phyloP scores from a whole-genome alignment of 2,329 filamentous ascomycete species.

The Hypoxylon sp. region DNA sequence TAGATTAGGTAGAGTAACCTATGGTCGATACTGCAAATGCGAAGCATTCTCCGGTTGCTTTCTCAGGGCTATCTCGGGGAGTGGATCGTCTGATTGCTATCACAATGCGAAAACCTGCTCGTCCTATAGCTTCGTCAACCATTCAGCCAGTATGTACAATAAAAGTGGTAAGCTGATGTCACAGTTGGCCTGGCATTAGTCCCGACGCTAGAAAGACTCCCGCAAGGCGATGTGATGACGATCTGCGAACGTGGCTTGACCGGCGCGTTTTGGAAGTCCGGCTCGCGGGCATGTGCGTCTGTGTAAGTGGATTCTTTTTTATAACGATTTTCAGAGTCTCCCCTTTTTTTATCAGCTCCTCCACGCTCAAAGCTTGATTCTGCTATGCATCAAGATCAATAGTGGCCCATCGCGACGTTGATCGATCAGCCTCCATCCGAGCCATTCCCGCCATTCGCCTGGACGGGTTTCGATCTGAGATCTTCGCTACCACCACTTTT shows the following conservation, averaged over 20 bases:
- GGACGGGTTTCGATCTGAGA: constrained; percentile 19
- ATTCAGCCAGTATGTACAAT: no score
- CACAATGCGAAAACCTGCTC: constrained; percentile 10
- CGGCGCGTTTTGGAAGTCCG: constrained; percentile 38
- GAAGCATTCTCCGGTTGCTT: neutral
- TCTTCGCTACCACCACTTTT: constrained; percentile 19
- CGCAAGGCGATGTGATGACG: constrained; percentile 31
- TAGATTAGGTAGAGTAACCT: neutral
- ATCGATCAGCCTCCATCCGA: constrained; percentile 25
- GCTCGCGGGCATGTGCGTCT: constrained; percentile 24
- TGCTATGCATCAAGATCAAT: constrained; percentile 34
- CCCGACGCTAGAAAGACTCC: constrained; percentile 20
- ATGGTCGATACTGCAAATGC: neutral
- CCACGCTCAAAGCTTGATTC: constrained; percentile 31
- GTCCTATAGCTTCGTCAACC: neutral
- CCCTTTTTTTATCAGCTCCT: constrained; percentile 10
- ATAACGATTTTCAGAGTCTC: constrained; percentile 37
- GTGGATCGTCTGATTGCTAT: constrained; percentile 1
- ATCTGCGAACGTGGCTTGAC: constrained; percentile 39
- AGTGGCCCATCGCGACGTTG: constrained; percentile 25
- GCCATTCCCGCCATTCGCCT: constrained; percentile 13
- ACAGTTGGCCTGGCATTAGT: constrained; percentile 24
- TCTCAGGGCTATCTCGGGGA: neutral
- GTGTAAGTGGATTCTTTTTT: constrained; percentile 32
- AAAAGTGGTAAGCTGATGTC: constrained; percentile 19